Conservation (phyloP, 225 moss, liverwort and hornwort species). For the Neckera pumila region DNA sequence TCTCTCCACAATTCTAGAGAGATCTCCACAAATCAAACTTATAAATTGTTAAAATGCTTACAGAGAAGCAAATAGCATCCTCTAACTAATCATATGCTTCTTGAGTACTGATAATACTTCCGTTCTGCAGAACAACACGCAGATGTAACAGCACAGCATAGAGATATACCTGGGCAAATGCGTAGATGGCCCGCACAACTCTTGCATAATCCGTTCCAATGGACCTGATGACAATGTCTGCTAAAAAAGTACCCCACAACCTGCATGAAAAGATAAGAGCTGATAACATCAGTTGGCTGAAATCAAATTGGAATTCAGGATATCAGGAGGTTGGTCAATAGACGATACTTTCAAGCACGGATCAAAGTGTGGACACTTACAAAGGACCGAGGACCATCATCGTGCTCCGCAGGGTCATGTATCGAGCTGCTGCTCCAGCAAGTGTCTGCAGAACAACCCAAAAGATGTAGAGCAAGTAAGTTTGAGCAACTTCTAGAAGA, state of each 20-base stretch:
- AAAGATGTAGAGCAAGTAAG: not conserved
- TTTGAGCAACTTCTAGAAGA: not conserved
- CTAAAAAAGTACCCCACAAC: conserved; percentile 89
- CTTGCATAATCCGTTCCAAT: conserved; percentile 93
- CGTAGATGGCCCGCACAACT: conserved; percentile 91
- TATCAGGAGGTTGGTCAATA: not conserved
- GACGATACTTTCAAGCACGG: not conserved
- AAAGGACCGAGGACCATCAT: conserved; percentile 87
- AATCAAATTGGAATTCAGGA: not conserved
- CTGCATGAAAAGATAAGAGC: conserved; percentile 14
- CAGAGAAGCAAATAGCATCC: not conserved
- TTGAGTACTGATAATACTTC: not conserved
- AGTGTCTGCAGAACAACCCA: conserved; percentile 48
- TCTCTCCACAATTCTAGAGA: not conserved
- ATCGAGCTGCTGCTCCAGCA: conserved; percentile 78
- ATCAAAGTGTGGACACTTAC: conserved; percentile 19
- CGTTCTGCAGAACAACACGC: not conserved
- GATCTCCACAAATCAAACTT: not conserved
- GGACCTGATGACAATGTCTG: conserved; percentile 75
- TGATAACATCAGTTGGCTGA: not conserved
- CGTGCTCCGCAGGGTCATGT: conserved; percentile 66
- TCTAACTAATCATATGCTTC: not conserved
- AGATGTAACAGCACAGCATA: not conserved
- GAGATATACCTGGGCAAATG: conserved; percentile 73
- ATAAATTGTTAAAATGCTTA: not conserved